These are phyloP conservation scores for Porphyra umbilicalis DNA, from an alignment of 31 red algal genomes.

Conservation along the genomic window DNA sequence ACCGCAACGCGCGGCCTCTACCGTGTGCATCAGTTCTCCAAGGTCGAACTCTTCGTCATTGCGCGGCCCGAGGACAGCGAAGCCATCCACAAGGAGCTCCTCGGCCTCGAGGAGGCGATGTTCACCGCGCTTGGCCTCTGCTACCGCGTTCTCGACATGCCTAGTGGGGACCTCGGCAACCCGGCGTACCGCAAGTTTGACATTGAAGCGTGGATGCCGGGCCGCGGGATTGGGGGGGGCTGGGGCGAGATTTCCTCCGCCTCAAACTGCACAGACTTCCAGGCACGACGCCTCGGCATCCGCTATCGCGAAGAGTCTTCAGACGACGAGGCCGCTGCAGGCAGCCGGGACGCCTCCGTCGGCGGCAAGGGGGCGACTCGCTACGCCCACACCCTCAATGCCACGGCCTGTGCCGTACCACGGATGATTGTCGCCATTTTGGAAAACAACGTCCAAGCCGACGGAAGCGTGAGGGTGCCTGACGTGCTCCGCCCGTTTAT, in stretches of 20 bases:
- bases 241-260: slow-evolving; percentile 87
- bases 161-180: slow-evolving; percentile 74
- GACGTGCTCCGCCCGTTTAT: slow-evolving; percentile 83
- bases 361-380: slow-evolving; percentile 33
- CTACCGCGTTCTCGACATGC: slow-evolving; percentile 86
- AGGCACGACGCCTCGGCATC: slow-evolving; percentile 85
- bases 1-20: slow-evolving; percentile 72
- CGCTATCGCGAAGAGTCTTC: slow-evolving; percentile 45
- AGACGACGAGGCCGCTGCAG: background rate
- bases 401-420: slow-evolving; percentile 81
- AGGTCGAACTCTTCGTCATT: slow-evolving; percentile 95
- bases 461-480: slow-evolving; percentile 84
- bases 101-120: slow-evolving; percentile 52
- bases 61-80: slow-evolving; percentile 72
- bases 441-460: slow-evolving; percentile 71
- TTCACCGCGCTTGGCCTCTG: slow-evolving; percentile 67
- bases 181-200: slow-evolving; percentile 92
- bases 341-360: background rate
- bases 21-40: slow-evolving; percentile 95
- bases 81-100: slow-evolving; percentile 62
- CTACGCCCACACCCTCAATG: slow-evolving; percentile 95
- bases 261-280: slow-evolving; percentile 94
- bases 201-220: slow-evolving; percentile 99
- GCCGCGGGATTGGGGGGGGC: slow-evolving; percentile 12
- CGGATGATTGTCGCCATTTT: slow-evolving; percentile 90